Evolutionary conservation across 2,329 filamentous ascomycete genomes (phyloP).

Genomic region (Fusarium incarnatum): DNA sequence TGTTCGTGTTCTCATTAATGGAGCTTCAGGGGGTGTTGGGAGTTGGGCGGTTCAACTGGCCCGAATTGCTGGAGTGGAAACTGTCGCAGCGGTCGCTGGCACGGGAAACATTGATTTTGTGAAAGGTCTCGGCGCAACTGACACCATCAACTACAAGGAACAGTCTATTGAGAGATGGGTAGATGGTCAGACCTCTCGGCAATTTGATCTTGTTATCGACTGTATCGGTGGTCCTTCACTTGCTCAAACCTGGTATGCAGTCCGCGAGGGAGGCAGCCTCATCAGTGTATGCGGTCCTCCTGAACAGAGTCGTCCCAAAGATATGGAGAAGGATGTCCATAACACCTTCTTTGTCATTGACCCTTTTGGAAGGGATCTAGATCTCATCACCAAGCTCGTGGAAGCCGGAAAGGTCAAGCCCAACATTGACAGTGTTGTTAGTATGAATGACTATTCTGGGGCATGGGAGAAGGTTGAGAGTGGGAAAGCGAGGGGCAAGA

Average conservation of each 20-base stretch:
- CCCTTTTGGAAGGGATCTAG: constrained; percentile 24
- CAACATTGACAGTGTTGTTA: constrained; percentile 32
- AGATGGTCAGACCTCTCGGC: not conserved
- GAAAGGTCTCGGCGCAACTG: constrained; percentile 20
- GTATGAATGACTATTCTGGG: constrained; percentile 10
- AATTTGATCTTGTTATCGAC: constrained; percentile 32
- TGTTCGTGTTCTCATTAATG: constrained; percentile 19
- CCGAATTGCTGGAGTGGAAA: constrained; percentile 5
- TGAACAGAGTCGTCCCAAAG: constrained; percentile 19
- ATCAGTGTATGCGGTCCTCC: constrained; percentile 22
- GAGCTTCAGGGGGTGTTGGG: constrained; percentile 21
- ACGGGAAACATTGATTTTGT: constrained; percentile 13
- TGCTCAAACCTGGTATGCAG: constrained; percentile 23
- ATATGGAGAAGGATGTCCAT: constrained; percentile 16
- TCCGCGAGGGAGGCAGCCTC: constrained; percentile 21
- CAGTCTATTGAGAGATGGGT: constrained; percentile 25
- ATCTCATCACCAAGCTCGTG: constrained; percentile 20
- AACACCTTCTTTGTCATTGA: constrained; percentile 30
- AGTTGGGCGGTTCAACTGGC: constrained; percentile 36
- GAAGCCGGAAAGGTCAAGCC: constrained; percentile 30
- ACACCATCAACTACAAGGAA: constrained; percentile 30
- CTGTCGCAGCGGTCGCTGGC: not conserved
- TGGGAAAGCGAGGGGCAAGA: constrained; percentile 25
- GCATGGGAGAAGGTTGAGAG: constrained; percentile 37
- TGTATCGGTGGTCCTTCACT: constrained; percentile 30